A percentile compares a stretch with the other conserved stretches of the same genome.
phyloP scores from a whole-genome alignment of 345 rosid genomes.

The Adansonia digitata region DNA sequence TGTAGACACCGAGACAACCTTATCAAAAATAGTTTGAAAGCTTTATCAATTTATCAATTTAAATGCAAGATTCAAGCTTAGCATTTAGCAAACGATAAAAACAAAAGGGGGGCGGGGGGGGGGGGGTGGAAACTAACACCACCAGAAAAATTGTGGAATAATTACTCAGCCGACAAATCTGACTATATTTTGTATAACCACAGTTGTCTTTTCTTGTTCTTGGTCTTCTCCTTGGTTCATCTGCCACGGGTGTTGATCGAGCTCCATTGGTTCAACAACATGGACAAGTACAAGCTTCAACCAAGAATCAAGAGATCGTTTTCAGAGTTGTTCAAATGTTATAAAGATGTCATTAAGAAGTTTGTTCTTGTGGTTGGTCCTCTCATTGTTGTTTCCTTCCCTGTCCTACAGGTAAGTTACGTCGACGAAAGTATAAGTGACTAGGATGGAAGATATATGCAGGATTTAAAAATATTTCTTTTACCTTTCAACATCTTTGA shows the following conservation, averaged over 20 bases:
- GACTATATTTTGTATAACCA: conserved; percentile 75
- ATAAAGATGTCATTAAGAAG: conserved; percentile 53
- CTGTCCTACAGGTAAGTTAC: conserved; percentile 59
- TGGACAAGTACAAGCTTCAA: conserved; percentile 64
- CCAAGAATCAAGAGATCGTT: conserved; percentile 56
- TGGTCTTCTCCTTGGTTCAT: conserved; percentile 59
- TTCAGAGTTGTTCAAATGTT: conserved; percentile 53
- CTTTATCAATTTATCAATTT: background rate
- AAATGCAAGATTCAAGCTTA: background rate
- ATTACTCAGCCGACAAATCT: conserved; percentile 64
- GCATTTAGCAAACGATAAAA: background rate
- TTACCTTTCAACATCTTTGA: background rate
- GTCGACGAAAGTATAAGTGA: no score
- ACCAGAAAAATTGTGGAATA: conserved; percentile 65
- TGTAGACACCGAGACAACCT: background rate
- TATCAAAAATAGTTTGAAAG: background rate
- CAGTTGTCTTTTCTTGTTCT: conserved; percentile 55
- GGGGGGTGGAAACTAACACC: conserved; percentile 64
- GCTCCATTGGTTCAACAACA: conserved; percentile 26
- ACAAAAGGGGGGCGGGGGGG: conserved; percentile 34
- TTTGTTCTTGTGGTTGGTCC: conserved; percentile 63
- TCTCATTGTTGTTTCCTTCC: conserved; percentile 63
- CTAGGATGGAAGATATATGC: no score
- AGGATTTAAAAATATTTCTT: background rate
- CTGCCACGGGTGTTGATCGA: conserved; percentile 53